Evolutionary conservation across 2,329 filamentous ascomycete species (phyloP).

Genomic region (Aspergillus pseudoterreus): DNA sequence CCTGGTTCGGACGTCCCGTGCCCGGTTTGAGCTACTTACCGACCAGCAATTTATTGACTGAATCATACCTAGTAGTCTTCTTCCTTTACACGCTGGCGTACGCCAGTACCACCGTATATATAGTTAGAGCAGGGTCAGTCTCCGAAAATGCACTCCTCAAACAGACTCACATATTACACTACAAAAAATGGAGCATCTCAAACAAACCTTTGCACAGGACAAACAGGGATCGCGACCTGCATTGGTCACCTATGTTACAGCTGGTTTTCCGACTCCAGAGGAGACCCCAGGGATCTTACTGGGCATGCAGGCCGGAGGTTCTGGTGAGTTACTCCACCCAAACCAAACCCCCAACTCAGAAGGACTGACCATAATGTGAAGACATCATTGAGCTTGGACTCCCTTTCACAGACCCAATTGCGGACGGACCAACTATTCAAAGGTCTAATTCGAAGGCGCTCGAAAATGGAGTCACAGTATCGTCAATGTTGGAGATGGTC

Average conservation of each 20-base stretch:
- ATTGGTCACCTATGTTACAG: conserved; percentile 90
- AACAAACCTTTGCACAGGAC: conserved; percentile 51
- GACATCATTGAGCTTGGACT: conserved; percentile 93
- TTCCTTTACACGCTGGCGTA: no score
- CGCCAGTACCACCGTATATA: no score
- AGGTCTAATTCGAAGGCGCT: conserved; percentile 84
- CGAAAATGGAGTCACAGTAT: conserved; percentile 77
- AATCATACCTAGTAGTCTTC: no score
- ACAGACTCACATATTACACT: neutral
- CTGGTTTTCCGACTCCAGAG: conserved; percentile 75
- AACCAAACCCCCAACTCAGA: neutral
- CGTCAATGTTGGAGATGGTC: conserved; percentile 75
- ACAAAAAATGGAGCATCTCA: conserved; percentile 46
- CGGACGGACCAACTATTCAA: conserved; percentile 92
- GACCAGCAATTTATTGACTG: no score
- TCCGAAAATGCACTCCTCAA: no score
- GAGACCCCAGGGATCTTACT: conserved; percentile 78
- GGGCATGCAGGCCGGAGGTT: conserved; percentile 83
- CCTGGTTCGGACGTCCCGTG: no score
- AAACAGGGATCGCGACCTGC: conserved; percentile 61
- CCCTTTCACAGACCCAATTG: conserved; percentile 94
- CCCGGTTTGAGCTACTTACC: no score
- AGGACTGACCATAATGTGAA: conserved; percentile 29
- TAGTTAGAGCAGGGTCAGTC: no score
- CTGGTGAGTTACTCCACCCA: conserved; percentile 54